Base-by-base conservation (phyloP, 1,139 yeast species). In the Debaryomyces sp. region DNA sequence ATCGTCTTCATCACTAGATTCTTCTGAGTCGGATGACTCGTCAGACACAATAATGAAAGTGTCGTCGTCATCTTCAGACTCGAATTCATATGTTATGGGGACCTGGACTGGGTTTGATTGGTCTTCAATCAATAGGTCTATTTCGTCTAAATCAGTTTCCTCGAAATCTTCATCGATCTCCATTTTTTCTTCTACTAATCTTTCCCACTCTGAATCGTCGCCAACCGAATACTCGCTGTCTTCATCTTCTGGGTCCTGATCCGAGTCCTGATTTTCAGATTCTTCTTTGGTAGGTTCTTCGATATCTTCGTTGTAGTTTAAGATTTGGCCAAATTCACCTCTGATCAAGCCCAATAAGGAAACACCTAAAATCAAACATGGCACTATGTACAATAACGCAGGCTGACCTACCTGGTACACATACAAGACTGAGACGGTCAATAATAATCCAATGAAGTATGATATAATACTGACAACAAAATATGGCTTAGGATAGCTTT, bases 301-400 rank as follows among this genome's bases (percentile, higher is more conserved):
- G 8, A 66, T 53, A 13, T 54, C 56, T 39, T 63, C 70, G 15
- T 47, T 43, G 46, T 50, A 57, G 17, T 50, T 49, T 77, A 77
- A 78, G 15, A 82, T 49, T 15, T 62, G 54, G 0, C 49, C 50
- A 24, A 79, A 54, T 38, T 84, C 87, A 1, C 77, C 77, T 22
- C 69, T 61, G 8, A 49, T 22, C 18, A 56, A 37, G 0, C 81
- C 79, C 3, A 67, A 56, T 0, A 57, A 35, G 1, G 64, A 34
- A 1, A 72, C 67, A 1, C 77, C 66, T 0, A 69, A 26, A 0
- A 80, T 49, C 43, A 84, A 51, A 4, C 73, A 60, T 4, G 92
- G 91, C 6, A 84, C 83, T 35, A 85, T 65, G 58, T 84, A 85
- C 22, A 85, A 63, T 50, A 86, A 66, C 0, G 91, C 91, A 0